These are phyloP conservation scores for Lodderomyces metapsilosis DNA, from an alignment of 1,139 yeast genomes.

Conservation along the genomic window DNA sequence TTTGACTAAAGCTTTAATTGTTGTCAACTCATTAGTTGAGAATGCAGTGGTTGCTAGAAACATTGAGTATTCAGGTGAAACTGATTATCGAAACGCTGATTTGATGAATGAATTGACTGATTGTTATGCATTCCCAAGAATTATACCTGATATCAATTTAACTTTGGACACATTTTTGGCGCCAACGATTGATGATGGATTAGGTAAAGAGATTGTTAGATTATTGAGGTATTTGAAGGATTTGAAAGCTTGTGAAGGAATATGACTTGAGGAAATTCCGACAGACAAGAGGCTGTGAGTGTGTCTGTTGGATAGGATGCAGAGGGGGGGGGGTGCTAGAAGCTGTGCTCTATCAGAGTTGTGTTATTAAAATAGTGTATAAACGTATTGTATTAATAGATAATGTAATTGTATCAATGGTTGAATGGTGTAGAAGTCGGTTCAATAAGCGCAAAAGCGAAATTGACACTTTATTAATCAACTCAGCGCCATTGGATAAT, in stretches of 20 bases:
- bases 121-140: slow-evolving; percentile 19
- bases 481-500: not conserved
- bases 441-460: not conserved
- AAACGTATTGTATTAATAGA: slow-evolving; percentile 1
- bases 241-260: slow-evolving; percentile 14
- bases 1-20: slow-evolving; percentile 33
- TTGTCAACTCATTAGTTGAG: slow-evolving; percentile 39
- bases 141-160: slow-evolving; percentile 37
- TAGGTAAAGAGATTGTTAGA: slow-evolving; percentile 41
- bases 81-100: slow-evolving; percentile 13
- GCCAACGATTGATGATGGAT: slow-evolving; percentile 35
- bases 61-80: slow-evolving; percentile 17
- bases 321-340: no score
- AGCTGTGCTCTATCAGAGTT: no score
- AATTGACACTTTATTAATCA: not conserved
- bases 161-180: slow-evolving; percentile 39
- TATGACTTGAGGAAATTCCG: not conserved
- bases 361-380: no score
- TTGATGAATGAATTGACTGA: slow-evolving; percentile 17
- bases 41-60: slow-evolving; percentile 25
- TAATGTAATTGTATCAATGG: not conserved
- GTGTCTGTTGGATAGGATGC: no score
- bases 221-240: slow-evolving; percentile 27
- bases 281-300: not conserved
- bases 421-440: no score